Base-by-base conservation (phyloP, 2,329 filamentous ascomycete genomes). In the Thelonectria discophora region DNA sequence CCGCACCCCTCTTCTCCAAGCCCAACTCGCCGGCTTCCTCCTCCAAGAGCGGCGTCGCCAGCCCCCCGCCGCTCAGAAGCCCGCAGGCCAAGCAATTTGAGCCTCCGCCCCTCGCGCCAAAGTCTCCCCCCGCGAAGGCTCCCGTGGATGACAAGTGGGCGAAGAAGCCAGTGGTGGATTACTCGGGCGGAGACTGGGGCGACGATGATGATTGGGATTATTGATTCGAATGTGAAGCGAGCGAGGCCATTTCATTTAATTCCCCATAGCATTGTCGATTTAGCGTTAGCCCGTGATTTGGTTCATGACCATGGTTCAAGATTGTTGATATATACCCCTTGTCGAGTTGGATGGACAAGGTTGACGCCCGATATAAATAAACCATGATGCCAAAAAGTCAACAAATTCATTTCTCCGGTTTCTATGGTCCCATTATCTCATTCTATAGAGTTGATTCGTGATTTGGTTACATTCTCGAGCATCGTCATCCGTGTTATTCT, bases 191-290 rank as follows among this genome's bases (percentile, higher is more conserved):
- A 32, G 69, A 69, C 24, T 71, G 69, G 69, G 69, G 69, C 40
- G 69, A 69, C 12, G 69, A 72, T 2, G 69, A 72, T 39, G 69
- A 72, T 18, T 72, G 69, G 69, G 57, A 67, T 18, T 72, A 72
- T 58, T 72, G 48, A 62, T 37, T 37, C 3, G 15, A 37, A 37
- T 37, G 15, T 45, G n/a, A 42, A 21, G 46, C 34, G 46, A 10
- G 5, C 7, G 32, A 13, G 32, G 45, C 27, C 11, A n/a, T n/a
- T n/a, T n/a, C n/a, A 10, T 47, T 32, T 53, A 5, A 37, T 52
- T 34, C 9, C 48, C 13, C 42, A 47, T 17, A 30, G 40, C 13
- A n/a, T 21, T 32, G 27, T 49, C 21, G 37, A 56, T 60, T 48
- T 60, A 60, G 48, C 58, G 58, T 46, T 47, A 53, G 37, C 32